phyloP scores from a whole-genome alignment of 495 filamentous ascomycete genomes.

The Xylaria scruposa region DNA sequence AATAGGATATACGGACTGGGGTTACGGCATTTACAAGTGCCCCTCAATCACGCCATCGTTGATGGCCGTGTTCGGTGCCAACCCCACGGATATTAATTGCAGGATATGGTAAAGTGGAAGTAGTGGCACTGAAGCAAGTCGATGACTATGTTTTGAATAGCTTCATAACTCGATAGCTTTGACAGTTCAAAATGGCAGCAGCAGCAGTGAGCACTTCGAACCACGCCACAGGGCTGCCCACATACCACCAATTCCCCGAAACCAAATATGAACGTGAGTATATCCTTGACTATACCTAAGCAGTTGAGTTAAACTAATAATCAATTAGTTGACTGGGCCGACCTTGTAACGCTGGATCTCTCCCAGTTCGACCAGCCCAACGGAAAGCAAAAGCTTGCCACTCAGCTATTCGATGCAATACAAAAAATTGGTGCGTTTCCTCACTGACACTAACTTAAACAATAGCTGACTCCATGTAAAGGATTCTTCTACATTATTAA shows the following conservation, averaged over 20 bases:
- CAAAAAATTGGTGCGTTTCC: conserved; percentile 55
- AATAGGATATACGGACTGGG: neutral
- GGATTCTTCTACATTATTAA: conserved; percentile 66
- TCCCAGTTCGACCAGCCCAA: conserved; percentile 59
- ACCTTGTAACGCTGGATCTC: conserved; percentile 63
- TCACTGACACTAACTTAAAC: neutral
- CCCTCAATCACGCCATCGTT: conserved; percentile 29
- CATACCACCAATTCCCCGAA: conserved; percentile 47
- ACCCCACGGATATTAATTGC: conserved; percentile 10
- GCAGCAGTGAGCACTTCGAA: conserved; percentile 31
- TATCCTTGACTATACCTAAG: conserved; percentile 2
- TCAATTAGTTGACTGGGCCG: conserved; percentile 59
- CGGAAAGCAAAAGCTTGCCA: conserved; percentile 61
- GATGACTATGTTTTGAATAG: neutral
- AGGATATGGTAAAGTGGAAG: neutral
- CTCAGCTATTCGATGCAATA: conserved; percentile 63
- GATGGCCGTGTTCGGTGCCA: conserved; percentile 9
- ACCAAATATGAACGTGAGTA: conserved; percentile 47
- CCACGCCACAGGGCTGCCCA: conserved; percentile 35
- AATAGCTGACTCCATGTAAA: neutral
- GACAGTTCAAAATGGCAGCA: conserved; percentile 33
- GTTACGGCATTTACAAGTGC: neutral
- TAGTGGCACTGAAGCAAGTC: neutral
- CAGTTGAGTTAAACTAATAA: neutral
- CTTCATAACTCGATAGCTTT: neutral